Base-by-base conservation (phyloP, 2,329 filamentous ascomycete species). In the Trichoderma koningiopsis region DNA sequence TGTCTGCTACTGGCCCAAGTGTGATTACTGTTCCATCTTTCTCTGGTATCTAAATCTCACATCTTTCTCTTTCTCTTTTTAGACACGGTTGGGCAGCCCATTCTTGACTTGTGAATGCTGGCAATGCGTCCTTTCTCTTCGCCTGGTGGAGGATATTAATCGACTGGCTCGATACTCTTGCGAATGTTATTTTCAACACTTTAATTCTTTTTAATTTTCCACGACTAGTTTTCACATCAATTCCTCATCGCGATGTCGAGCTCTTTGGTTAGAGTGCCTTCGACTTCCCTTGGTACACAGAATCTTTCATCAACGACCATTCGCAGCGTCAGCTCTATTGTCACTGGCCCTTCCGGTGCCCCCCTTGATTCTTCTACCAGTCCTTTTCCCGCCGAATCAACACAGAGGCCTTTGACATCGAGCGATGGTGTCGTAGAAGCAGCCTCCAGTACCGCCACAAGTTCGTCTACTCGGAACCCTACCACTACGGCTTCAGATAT, bases 261-360 rank as follows among this genome's bases (percentile, higher is more conserved):
- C 75, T 81, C 85, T 76, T 81, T 80, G 72, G 76, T 77, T 74
- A 82, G 84, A 75, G 82, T 82, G 70, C 83, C 84, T 70, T 81
- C 85, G 69, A 87, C 85, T 67, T 83, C 77, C 60, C 79, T 87
- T 67, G 84, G 84, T 63, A 83, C 81, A 76, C 81, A 82, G 77
- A 87, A 71, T 65, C 70, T 61, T 55, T 70, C 70, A 71, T 72
- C 71, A 52, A 67, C 73, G 29, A 62, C 70, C 22, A 57, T 68
- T 31, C 33, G 35, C 56, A 68, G 57, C 35, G 35, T 27, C 63
- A 60, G 68, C 37, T 69, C 60, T 16, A 29, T 27, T 22, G 8
- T 40, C 40, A 65, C 27, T 27, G 59, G 37, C n/a, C 37, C 52
- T 29, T 37, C 59, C 4, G 31, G 16, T 22, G 49, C 31, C 24